These are phyloP conservation scores for Chalciporus piperatus DNA, from an alignment of 768 basidiomycete species.

Conservation along the genomic window DNA sequence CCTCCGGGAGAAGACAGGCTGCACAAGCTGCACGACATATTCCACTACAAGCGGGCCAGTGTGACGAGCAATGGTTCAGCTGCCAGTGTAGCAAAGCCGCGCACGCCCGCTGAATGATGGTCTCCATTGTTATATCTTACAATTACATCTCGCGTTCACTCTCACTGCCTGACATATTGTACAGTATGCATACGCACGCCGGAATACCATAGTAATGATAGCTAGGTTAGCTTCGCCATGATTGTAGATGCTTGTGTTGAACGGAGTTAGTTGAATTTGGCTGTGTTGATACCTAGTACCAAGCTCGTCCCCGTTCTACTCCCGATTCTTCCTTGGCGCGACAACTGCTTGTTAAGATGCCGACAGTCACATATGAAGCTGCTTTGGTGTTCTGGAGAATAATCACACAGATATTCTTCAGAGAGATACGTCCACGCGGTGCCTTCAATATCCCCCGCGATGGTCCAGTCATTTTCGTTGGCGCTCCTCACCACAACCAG, in stretches of 20 bases:
- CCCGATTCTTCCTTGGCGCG: constrained; percentile 4
- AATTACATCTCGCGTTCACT: constrained; percentile 13
- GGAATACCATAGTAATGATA: constrained; percentile 23
- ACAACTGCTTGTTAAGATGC: constrained; percentile 17
- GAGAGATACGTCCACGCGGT: constrained; percentile 91
- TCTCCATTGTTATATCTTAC: constrained; percentile 17
- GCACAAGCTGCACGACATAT: constrained; percentile 74
- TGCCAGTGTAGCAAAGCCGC: constrained; percentile 14
- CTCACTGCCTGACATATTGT: constrained; percentile 26
- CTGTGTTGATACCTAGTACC: constrained; percentile 19
- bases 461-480: constrained; percentile 91
- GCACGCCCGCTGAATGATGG: constrained; percentile 19
- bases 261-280: constrained; percentile 21
- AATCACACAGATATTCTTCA: constrained; percentile 92
- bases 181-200: constrained; percentile 24
- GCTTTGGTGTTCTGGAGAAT: constrained; percentile 82
- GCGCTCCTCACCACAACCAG: constrained; percentile 91
- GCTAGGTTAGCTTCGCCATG: not conserved
- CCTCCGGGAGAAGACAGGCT: constrained; percentile 58
- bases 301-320: no score
- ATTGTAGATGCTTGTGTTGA: no score
- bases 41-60: constrained; percentile 74
- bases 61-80: constrained; percentile 46
- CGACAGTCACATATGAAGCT: constrained; percentile 55
- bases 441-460: constrained; percentile 91